Evolutionary conservation across 257 asterid species (phyloP), one percentile per base, ranked within the genome.

Genomic region (Paulownia fortunei): DNA sequence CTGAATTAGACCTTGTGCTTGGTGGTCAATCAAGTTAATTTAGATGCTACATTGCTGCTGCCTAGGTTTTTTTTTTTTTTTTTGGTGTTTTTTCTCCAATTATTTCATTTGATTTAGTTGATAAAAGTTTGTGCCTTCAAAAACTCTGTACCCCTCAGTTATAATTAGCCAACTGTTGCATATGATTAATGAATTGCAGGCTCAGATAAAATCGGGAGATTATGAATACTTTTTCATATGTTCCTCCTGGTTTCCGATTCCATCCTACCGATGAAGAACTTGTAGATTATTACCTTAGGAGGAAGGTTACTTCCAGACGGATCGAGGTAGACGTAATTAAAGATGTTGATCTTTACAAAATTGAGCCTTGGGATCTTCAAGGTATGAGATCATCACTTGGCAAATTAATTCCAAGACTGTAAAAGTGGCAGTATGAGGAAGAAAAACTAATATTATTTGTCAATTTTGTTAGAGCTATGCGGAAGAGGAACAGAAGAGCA

Each of bases 321-420:
- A 92, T 89, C 21, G 97, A 91, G 82, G 87, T 94, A 61, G 96
- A 92, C 74, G 97, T 92, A 6, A 89, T 94, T 60, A 94, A 91
- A 81, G 98, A 92, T 23, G 92, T 94, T 8, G 97, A 94, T 86
- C 98, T 94, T 65, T 94, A 94, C 85, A 94, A 79, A 82, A 94
- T 94, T 18, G 98, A 94, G 81, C 98, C 98, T 0, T 94, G 98
- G 98, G 98, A 94, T 88, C 97, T 94, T 86, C 93, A 91, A 90
- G 98, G 98, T 94, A 74, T 54, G 3, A 8, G 9, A 16, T 32
- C 10, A 23, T 16, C n/a, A 27, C 46, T 23, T 24, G 39, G 9
- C 10, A 52, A 26, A 72, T 32, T 18, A n/a, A n/a, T n/a, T n/a
- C n/a, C n/a, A n/a, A n/a, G n/a, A n/a, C n/a, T n/a, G n/a, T n/a